Conservation (phyloP, 1,139 yeast genomes). For the Debaryomyces sp. region DNA sequence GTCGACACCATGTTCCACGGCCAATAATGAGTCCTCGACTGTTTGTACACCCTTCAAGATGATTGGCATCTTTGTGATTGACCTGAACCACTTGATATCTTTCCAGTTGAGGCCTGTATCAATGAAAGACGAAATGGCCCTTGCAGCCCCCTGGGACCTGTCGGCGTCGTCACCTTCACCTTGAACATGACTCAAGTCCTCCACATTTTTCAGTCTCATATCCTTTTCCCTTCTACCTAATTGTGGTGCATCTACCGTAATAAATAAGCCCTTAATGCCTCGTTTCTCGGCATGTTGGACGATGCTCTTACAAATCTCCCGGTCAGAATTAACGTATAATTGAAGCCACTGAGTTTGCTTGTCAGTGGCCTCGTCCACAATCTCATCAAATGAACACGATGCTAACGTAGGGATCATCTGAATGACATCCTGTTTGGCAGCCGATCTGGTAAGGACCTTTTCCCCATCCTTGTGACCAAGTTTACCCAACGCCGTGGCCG, state of each 20-base stretch:
- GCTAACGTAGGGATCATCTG: slow-evolving; percentile 86
- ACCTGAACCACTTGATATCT: slow-evolving; percentile 60
- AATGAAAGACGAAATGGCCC: slow-evolving; percentile 82
- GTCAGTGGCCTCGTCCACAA: slow-evolving; percentile 56
- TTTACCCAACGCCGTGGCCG: slow-evolving; percentile 82
- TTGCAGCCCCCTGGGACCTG: slow-evolving; percentile 80
- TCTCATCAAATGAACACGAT: slow-evolving; percentile 73
- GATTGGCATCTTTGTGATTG: slow-evolving; percentile 64
- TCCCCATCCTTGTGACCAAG: slow-evolving; percentile 83
- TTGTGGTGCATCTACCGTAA: slow-evolving; percentile 94
- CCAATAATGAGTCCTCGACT: slow-evolving; percentile 65
- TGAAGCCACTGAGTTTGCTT: slow-evolving; percentile 79
- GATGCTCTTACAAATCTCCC: slow-evolving; percentile 55
- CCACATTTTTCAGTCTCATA: slow-evolving; percentile 44
- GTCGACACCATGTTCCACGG: slow-evolving; percentile 62
- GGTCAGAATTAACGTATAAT: slow-evolving; percentile 73
- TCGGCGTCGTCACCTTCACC: slow-evolving; percentile 67
- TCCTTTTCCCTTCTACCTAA: slow-evolving; percentile 89
- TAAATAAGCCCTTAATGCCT: slow-evolving; percentile 78
- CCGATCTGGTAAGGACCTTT: slow-evolving; percentile 71
- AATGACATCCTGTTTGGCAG: slow-evolving; percentile 65
- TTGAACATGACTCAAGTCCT: slow-evolving; percentile 48
- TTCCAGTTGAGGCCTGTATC: slow-evolving; percentile 78
- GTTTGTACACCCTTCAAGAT: slow-evolving; percentile 73
- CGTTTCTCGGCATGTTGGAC: slow-evolving; percentile 72